Conservation (phyloP, 306 rosid species). For the cucumber (Cucumis sativus) region Cucumber_9930_V3 NC_026659.2:93501-94000, state of each 20-base stretch:
- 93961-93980: conserved; percentile 74
- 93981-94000: conserved; percentile 89
- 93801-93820: neutral
- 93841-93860: neutral
- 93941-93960: conserved; percentile 88
- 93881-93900: neutral
- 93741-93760: conserved; percentile 37
- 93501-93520: conserved; percentile 71
- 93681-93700: conserved; percentile 77
- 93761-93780: neutral
- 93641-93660: neutral
- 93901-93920: conserved; percentile 65
- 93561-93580: conserved; percentile 51
- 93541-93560: conserved; percentile 75
- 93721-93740: conserved; percentile 59
- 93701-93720: conserved; percentile 91
- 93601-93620: conserved; percentile 19
- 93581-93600: conserved; percentile 74
- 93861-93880: neutral
- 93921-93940: conserved; percentile 60
- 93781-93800: neutral
- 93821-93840: neutral
- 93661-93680: conserved; percentile 14
- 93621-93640: neutral
- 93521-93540: conserved; percentile 69